Percentiles rank a stretch among this genome's conserved stretches.
Conservation (phyloP, 78 protist genomes). For the Dictyostelium discoideum region dicty_2.7 NC_007090.3:2272501-2273000, state of each 20-base stretch:
- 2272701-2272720: too few relatives aligned
- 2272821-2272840: not conserved
- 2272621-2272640: too few relatives aligned
- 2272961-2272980: not conserved
- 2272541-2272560: too few relatives aligned
- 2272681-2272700: not conserved
- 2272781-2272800: not conserved
- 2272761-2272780: not conserved
- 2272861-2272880: not conserved
- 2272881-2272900: not conserved
- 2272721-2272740: not conserved
- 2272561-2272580: too few relatives aligned
- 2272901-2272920: too few relatives aligned
- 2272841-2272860: too few relatives aligned
- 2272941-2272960: not conserved
- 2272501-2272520: too few relatives aligned
- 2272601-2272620: too few relatives aligned
- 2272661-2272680: too few relatives aligned
- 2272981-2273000: not conserved
- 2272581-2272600: too few relatives aligned
- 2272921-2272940: not conserved
- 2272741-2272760: not conserved
- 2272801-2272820: not conserved
- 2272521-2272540: too few relatives aligned
- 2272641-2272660: too few relatives aligned